Base-by-base conservation (phyloP, 2,329 filamentous ascomycete genomes). In the Pezizomycotina sp. region DNA sequence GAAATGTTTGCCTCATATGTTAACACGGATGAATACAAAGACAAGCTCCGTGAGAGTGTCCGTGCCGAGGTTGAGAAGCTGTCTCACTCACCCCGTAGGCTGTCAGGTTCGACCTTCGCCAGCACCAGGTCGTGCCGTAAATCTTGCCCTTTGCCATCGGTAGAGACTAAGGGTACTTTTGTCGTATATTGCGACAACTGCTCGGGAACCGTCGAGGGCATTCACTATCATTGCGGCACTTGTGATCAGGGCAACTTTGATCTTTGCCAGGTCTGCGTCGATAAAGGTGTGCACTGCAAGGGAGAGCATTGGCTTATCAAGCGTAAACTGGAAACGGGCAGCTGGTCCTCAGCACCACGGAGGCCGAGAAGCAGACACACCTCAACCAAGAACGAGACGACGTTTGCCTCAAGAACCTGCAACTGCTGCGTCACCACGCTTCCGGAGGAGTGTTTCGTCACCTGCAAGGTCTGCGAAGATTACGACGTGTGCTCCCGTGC, bases 231-330 rank as follows among this genome's bases (percentile, higher is more conserved):
- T 61, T 98, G 91, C 64, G 79, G 79, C 48, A 80, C 78, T 39
- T 98, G 89, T 55, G 82, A 95, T 47, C 71, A 77, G 38, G 89
- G 86, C 25, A 89, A 98, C 57, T 98, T 84, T 52, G 89, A 98
- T 54, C 69, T 98, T 19, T 98, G 91, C 64, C 68, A 74, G 47
- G 58, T 63, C 4, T 98, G 89, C 52, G 71, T 93, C 30, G 68
- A 74, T 31, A 62, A 65, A 26, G 84, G 84, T 46, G 65, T 77
- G 39, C 69, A 78, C 25, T 98, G 91, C 62, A 69, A 74, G 45
- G 68, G 75, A 19, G 69, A 72, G 46, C 89, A 98, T 61, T 93
- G 83, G 84, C 65, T 98, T 58, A 86, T 95, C 57, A 93, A 92
- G 69, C 77, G 89, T 40, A 73, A 71, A 46, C 71, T 92, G 45